Evolutionary conservation across 192 early-diverging fungal species (phyloP), one percentile per base, ranked within the genome.

Genomic region (Entophlyctis luteolus): DNA sequence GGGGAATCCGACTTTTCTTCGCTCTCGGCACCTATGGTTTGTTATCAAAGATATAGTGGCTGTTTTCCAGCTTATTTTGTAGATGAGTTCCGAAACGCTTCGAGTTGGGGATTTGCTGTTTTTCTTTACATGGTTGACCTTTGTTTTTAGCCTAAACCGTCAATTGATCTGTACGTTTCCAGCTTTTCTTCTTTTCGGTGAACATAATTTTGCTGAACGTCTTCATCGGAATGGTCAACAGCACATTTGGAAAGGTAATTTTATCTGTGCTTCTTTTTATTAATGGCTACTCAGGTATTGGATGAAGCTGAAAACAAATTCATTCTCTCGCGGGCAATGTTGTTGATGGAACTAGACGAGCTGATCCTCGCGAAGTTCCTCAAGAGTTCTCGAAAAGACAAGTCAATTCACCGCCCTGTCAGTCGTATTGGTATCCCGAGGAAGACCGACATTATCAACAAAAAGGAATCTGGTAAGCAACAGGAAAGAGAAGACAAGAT

Each of bases 301-400:
- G 16, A 14, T 48, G 56, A 59, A 36, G 31, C 67, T 33, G 56
- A 59, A 46, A 42, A 50, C 10, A 12, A 28, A 31, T 69, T 32
- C 37, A 33, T 46, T 23, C 23, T 59, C 10, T 3, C 37, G 20
- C 59, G 67, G 67, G 67, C 67, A 1, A 28, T 25, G 12, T 34
- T 69, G 18, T 59, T 69, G 27, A 69, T 69, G 55, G 67, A 67
- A 39, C 55, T 67, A 16, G 65, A 67, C 37, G 65, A 67, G 45
- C 16, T 35, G 6, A n/a, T 67, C 12, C n/a, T 42, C 27, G 48
- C 65, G 14, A 35, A 67, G 20, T 31, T 56, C 20, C 12, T 22
- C 3, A 56, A 29, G 6, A 56, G 20, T 12, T 4, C 10, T 5
- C 4, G 18, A 20, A 12, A n/a, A 25, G 48, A 54, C 10, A 22